A percentile compares a stretch with the other conserved stretches of the same genome.
Evolutionary conservation across 768 basidiomycete species (phyloP).

Genomic region (Suillus paluster): DNA sequence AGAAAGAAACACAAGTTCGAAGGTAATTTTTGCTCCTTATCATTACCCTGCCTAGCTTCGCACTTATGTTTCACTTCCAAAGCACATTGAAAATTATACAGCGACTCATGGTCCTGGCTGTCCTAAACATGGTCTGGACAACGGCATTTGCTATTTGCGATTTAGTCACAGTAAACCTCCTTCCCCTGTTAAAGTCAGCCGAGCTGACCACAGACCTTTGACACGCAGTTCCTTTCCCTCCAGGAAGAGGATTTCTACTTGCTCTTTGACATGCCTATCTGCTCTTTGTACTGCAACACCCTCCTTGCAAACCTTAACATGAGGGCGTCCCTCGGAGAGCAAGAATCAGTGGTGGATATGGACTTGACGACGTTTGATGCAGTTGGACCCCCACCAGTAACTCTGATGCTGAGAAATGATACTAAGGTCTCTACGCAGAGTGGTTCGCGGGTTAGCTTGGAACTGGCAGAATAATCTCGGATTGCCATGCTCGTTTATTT

Average conservation of each 20-base stretch:
- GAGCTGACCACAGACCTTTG: background rate
- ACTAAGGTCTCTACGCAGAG: background rate
- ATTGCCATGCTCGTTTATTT: background rate
- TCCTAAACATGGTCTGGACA: background rate
- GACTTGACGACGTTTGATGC: background rate
- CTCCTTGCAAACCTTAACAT: conserved; percentile 25
- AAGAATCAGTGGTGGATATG: background rate
- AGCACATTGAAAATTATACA: background rate
- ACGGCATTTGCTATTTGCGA: background rate
- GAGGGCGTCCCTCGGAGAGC: background rate
- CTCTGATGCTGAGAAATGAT: background rate
- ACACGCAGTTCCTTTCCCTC: background rate
- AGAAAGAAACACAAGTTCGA: background rate
- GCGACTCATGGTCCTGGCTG: background rate
- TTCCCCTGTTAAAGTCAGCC: background rate
- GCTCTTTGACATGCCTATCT: conserved; percentile 20
- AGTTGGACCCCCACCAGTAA: background rate
- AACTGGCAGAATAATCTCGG: background rate
- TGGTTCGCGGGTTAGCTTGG: background rate
- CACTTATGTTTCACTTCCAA: background rate
- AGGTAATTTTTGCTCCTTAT: background rate
- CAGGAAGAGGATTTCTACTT: background rate
- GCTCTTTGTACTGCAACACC: conserved; percentile 23
- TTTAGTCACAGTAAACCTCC: background rate
- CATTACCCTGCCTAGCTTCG: background rate